A percentile compares a stretch with the other conserved stretches of the same genome.
These are phyloP conservation scores for Acanthamoeba royreba DNA, from an alignment of 208 protist species.

Conservation along the genomic window DNA sequence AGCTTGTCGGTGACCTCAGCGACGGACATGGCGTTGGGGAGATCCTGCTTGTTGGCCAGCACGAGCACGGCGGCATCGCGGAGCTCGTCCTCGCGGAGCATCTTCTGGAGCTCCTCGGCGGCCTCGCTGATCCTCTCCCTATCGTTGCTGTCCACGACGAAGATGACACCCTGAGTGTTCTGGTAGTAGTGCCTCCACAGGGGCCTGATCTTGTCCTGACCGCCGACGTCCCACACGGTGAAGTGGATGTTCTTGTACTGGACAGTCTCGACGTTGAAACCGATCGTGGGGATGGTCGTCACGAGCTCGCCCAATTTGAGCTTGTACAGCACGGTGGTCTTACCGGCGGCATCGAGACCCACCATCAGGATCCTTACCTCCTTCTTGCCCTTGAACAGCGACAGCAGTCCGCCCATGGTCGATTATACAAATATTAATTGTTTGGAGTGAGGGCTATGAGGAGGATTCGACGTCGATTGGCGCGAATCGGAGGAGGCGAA, in stretches of 20 bases:
- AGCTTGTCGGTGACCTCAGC: too few species aligned
- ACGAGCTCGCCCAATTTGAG: background rate
- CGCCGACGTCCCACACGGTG: conserved; percentile 63
- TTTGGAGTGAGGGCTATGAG: too few species aligned
- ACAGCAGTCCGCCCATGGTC: too few species aligned
- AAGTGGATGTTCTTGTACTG: conserved; percentile 83
- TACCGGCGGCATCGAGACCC: background rate
- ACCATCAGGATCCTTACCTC: background rate
- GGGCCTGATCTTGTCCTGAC: conserved; percentile 33
- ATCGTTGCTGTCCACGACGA: conserved; percentile 53
- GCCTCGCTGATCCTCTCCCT: conserved; percentile 11
- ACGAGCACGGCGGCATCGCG: conserved; percentile 70
- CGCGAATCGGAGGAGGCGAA: too few species aligned
- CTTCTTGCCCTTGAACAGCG: background rate
- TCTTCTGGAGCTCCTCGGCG: conserved; percentile 36
- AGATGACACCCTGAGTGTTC: conserved; percentile 50
- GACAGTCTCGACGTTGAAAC: conserved; percentile 93
- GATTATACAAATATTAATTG: too few species aligned
- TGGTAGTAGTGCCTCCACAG: conserved; percentile 64
- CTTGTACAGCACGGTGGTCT: background rate
- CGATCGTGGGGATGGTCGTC: conserved; percentile 17
- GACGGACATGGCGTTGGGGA: too few species aligned
- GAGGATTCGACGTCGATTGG: too few species aligned
- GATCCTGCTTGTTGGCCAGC: conserved; percentile 86
- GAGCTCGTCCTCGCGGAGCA: background rate